Evolutionary conservation across 371 early-diverging fungal genomes (phyloP), one percentile per base, ranked within the genome.

Genomic region (Apophysomyces trapeziformis): DNA sequence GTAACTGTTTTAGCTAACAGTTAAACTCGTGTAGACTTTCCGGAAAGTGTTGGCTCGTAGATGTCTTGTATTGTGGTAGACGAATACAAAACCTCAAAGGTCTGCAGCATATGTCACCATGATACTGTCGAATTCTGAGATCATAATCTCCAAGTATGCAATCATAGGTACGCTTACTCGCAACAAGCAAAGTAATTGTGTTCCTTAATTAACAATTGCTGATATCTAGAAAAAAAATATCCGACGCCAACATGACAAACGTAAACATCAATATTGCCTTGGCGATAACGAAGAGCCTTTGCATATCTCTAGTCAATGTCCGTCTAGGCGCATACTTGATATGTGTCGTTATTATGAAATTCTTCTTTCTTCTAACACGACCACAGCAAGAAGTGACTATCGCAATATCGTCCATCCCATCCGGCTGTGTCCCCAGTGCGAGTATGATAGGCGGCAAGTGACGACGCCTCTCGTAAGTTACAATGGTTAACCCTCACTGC

Each of bases 391-490:
- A 7, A 50, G 21, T 26, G 21, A 50, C 21, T 50, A 18, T 21
- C 4, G 54, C 16, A 50, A 18, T 2, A 50, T 50, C 21, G 21
- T 50, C 54, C 32, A 50, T 21, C 16, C 16, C 21, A 32, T 50
- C 54, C 54, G 54, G 21, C 54, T 26, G 54, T 32, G 32, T 8
- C 54, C 54, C 21, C 35, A 50, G 54, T 50, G 54, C 54, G 54
- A n/a, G 21, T 50, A 50, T 50, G 54, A 21, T 8, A 50, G 21
- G 21, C 54, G 8, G 5, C 5, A 26, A 16, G 21, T 21, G 5
- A 21, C 9, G 9, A 50, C 21, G 21, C 21, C 54, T 18, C 21
- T 50, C 4, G 54, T 50, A 50, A 50, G 54, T n/a, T 18, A 9
- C 16, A 21, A 16, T 50, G 16, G 9, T 50, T 7, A 21, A 50